Conservation (phyloP, 1,139 yeast species). For the Chernovozyma aurita region DNA sequence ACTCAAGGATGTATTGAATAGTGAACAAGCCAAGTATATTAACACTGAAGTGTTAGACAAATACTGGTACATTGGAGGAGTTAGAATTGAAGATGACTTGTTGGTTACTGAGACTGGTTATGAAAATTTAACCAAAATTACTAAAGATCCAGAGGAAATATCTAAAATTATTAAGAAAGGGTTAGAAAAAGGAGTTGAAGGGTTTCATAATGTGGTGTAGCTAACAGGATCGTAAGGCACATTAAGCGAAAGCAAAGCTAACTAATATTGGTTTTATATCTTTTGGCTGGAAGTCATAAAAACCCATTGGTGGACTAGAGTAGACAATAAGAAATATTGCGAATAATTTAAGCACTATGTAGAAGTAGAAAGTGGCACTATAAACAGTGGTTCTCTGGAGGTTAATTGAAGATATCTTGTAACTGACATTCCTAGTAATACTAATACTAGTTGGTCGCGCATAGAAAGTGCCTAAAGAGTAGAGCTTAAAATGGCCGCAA, state of each 20-base stretch:
- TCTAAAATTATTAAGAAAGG: slow-evolving; percentile 72
- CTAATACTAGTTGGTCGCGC: no score
- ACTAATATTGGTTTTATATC: background rate
- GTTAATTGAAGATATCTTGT: no score
- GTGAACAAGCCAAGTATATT: slow-evolving; percentile 59
- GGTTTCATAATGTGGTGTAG: slow-evolving; percentile 60
- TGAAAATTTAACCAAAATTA: slow-evolving; percentile 77
- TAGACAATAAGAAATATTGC: no score
- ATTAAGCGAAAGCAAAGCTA: background rate
- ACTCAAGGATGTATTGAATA: slow-evolving; percentile 59
- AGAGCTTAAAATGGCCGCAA: no score
- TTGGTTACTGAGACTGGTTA: slow-evolving; percentile 70
- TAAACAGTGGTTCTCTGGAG: no score
- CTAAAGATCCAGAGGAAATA: slow-evolving; percentile 82
- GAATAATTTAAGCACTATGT: no score
- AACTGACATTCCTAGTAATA: no score
- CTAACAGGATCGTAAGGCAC: no score
- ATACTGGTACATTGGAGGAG: slow-evolving; percentile 91
- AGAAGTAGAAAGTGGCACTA: no score
- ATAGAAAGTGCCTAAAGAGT: no score
- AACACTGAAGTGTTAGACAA: slow-evolving; percentile 62
- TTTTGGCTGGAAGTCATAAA: background rate
- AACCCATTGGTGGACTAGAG: no score
- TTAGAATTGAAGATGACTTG: slow-evolving; percentile 91
- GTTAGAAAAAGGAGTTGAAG: slow-evolving; percentile 53